Conservation (phyloP, 2,329 filamentous ascomycete species). For the Colletotrichum orchidophilum region DNA sequence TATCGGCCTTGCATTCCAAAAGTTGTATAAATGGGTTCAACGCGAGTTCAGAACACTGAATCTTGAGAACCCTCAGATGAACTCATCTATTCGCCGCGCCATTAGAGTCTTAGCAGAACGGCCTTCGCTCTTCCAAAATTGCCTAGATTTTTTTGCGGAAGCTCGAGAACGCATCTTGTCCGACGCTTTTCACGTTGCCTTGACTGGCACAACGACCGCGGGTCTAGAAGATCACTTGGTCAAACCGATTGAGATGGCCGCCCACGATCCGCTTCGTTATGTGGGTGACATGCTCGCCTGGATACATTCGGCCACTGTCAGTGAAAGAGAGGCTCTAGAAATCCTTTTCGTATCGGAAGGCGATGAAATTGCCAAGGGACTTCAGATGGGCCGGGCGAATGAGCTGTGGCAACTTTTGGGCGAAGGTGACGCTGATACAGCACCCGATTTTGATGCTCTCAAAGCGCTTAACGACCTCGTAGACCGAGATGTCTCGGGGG, state of each 20-base stretch:
- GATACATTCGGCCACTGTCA: conserved; percentile 93
- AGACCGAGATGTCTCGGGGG: conserved; percentile 83
- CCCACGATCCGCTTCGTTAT: conserved; percentile 91
- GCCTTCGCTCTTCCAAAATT: conserved; percentile 91
- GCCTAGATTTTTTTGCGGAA: conserved; percentile 91
- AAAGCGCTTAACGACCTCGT: conserved; percentile 87
- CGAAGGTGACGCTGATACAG: conserved; percentile 64
- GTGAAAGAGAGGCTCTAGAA: conserved; percentile 91
- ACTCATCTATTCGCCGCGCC: conserved; percentile 82
- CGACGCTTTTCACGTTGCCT: conserved; percentile 86
- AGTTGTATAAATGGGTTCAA: conserved; percentile 95
- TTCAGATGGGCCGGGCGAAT: conserved; percentile 81
- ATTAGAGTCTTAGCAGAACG: conserved; percentile 89
- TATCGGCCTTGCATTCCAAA: conserved; percentile 91
- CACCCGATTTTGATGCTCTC: conserved; percentile 76
- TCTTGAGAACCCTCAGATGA: conserved; percentile 93
- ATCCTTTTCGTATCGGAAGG: conserved; percentile 91
- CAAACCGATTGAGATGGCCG: conserved; percentile 93
- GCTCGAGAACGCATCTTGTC: conserved; percentile 87
- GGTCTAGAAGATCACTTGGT: conserved; percentile 68
- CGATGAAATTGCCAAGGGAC: conserved; percentile 84
- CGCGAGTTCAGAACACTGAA: conserved; percentile 92
- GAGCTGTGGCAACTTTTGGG: conserved; percentile 81
- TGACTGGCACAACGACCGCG: conserved; percentile 76
- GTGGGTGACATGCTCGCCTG: conserved; percentile 98